Base-by-base conservation (phyloP, 768 basidiomycete species). In the Mrakia blollopis region DNA sequence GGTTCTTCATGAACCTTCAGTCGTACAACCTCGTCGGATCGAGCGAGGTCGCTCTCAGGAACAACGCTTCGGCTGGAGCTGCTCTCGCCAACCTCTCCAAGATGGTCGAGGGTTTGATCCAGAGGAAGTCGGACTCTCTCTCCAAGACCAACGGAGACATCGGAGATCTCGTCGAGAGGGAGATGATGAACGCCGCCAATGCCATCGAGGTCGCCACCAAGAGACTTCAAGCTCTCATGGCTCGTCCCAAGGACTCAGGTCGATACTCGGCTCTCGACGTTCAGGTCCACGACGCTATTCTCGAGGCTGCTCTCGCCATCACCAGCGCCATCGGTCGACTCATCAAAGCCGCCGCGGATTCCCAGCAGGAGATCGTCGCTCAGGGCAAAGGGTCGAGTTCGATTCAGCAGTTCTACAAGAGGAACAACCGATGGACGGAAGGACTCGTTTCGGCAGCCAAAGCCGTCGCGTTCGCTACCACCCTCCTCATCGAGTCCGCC, bases 371-470 rank as follows among this genome's bases (percentile, higher is more conserved):
- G 85, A 99, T 99, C 74, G 97, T 98, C 74, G 90, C 91, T 3
- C 91, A 97, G 85, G 97, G 97, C 76, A 92, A 89, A 83, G 97
- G 97, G 11, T 92, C 94, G 28, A 94, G 90, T 83, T 88, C 94
- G 32, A 89, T 87, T 28, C 93, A 96, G 83, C 96, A 98, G 81
- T 99, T 99, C 88, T 99, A 98, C 88, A 99, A 99, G 86, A 91
- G 93, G 78, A 98, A 99, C 89, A 98, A 98, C 84, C 89, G 97
- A 78, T 99, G 97, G 97, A 99, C 97, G 62, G 97, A 99, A 83
- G 97, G 97, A 80, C 90, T 99, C 80, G 94, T 98, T 81, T 96
- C 94, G 50, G 97, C 97, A 50, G 97, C 97, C 28, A 98, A 97
- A 84, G 89, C 97, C 13, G 97, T 99, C 74, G 97, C 97, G 3